Evolutionary conservation across 2,329 filamentous ascomycete genomes (phyloP).

Genomic region (Neophaeococcomyces aloes): DNA sequence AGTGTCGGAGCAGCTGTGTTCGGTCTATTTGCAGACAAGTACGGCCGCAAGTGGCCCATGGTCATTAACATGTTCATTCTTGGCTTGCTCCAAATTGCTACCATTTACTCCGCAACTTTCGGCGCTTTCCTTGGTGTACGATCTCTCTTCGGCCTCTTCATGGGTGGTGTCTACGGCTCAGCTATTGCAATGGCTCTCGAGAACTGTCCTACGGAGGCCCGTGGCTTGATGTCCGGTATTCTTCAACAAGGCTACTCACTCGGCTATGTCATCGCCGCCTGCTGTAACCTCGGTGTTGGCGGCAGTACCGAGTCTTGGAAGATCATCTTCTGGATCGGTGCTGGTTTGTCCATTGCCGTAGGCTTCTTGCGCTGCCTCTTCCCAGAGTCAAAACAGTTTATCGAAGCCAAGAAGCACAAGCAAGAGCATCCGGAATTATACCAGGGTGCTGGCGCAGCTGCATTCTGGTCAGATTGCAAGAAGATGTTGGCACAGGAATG

Average conservation of each 20-base stretch:
- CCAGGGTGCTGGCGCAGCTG: slow-evolving; percentile 36
- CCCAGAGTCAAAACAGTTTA: slow-evolving; percentile 65
- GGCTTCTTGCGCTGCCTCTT: slow-evolving; percentile 58
- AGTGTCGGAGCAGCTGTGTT: slow-evolving; percentile 67
- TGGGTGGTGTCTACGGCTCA: slow-evolving; percentile 73
- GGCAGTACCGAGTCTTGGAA: slow-evolving; percentile 51
- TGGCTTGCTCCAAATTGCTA: slow-evolving; percentile 61
- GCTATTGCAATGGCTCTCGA: slow-evolving; percentile 69
- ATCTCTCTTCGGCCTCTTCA: slow-evolving; percentile 64
- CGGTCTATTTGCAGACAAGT: slow-evolving; percentile 66
- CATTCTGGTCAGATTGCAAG: slow-evolving; percentile 61
- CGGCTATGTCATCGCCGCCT: slow-evolving; percentile 69
- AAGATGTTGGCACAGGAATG: slow-evolving; percentile 59
- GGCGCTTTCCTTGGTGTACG: slow-evolving; percentile 64
- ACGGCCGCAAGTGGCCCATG: slow-evolving; percentile 76
- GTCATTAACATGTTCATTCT: slow-evolving; percentile 67
- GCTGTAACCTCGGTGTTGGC: slow-evolving; percentile 63
- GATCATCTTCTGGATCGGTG: slow-evolving; percentile 61
- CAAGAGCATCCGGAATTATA: slow-evolving; percentile 29
- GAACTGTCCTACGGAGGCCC: slow-evolving; percentile 57
- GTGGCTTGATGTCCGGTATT: slow-evolving; percentile 72
- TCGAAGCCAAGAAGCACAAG: slow-evolving; percentile 49
- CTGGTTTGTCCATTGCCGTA: slow-evolving; percentile 39
- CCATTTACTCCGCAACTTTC: slow-evolving; percentile 65
- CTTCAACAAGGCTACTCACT: slow-evolving; percentile 73